Evolutionary conservation across 805 yeast species (phyloP), one percentile per base, ranked within the genome.

Genomic region (Yarrowia sp.): DNA sequence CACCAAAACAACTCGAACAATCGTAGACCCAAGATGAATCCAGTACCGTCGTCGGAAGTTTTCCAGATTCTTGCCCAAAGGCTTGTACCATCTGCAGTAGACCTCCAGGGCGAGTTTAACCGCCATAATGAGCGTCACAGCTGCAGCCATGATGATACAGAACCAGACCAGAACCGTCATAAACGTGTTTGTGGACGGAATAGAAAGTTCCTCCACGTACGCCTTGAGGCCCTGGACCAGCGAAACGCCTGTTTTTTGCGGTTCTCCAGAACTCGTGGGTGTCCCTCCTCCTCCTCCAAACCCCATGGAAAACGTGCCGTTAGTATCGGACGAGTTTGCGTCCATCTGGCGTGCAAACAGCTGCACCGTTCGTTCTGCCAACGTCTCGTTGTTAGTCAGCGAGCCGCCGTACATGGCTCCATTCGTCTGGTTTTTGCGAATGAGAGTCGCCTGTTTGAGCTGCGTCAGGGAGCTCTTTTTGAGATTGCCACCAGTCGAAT

Each of bases 161-260:
- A 73, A 75, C 73, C 75, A 75, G 17, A 75, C 66, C 24, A 75
- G 66, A 5, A 71, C 67, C 7, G 75, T 73, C 67, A 71, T 66
- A 65, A 75, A 75, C 12, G 74, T 70, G 65, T 74, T 73, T 17
- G 76, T 71, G 38, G 66, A 64, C 10, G 77, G 77, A 22, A 74
- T 67, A 28, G 66, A 40, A 10, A 73, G 68, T 44, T 72, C 70
- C 33, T 74, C 74, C 8, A 71, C 67, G 65, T 68, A 74, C 3
- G 74, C 70, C 30, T 67, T 72, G 35, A 74, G 64, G 6, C 77
- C 77, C 22, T 69, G 66, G 10, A 74, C 73, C 22, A 66, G 19
- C 2, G 65, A 33, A 16, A 61, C 59, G 6, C 63, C 30, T 0
- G 63, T 58, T 11, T 46, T 51, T 22, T 67, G 36, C 2, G 62